Base-by-base conservation (phyloP, 192 early-diverging fungal genomes). In the Blastocladiella britannica region DNA sequence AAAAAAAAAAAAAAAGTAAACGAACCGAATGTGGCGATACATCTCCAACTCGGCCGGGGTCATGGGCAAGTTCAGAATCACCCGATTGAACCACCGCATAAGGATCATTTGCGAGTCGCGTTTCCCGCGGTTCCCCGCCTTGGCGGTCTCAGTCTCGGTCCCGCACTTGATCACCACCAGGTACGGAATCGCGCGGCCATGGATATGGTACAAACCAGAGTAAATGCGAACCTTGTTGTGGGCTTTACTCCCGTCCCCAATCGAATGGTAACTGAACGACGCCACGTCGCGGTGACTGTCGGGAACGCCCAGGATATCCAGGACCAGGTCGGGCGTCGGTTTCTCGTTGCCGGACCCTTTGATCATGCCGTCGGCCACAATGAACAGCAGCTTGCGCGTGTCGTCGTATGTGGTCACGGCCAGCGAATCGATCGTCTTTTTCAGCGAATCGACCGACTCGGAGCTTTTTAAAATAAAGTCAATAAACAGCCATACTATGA, bases 21-120 rank as follows among this genome's bases (percentile, higher is more conserved):
- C n/a, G n/a, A n/a, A n/a, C n/a, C 97, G 94, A 76, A 99, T 90
- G 65, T 96, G 93, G 70, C 94, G 91, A 73, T 88, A 96, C 60
- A 98, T 82, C 63, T 98, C 92, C 31, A 98, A 79, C 69, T 98
- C 92, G 60, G 96, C 74, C 20, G 93, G 90, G 27, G 82, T 82
- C 92, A 98, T 96, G 15, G 86, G 75, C 54, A 79, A 70, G 63
- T 94, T 84, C 65, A 91, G 94, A 68, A 89, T 87, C 18, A 99
- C 93, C 67, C 89, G 85, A 65, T 89, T 91, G 60, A 99, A 76
- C 81, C 94, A 99, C 47, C 82, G 74, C 95, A 99, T 99, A 60
- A 95, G 74, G 28, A 99, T 72, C 75, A 99, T 82, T 68, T 99
- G 95, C 54, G 95, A 94, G 71, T 98, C 95, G 55, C 95, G 89